Percentiles rank a stretch among this genome's conserved stretches.
phyloP scores from a whole-genome alignment of 2,329 filamentous ascomycete genomes.

The Ampelomyces quisqualis region DNA sequence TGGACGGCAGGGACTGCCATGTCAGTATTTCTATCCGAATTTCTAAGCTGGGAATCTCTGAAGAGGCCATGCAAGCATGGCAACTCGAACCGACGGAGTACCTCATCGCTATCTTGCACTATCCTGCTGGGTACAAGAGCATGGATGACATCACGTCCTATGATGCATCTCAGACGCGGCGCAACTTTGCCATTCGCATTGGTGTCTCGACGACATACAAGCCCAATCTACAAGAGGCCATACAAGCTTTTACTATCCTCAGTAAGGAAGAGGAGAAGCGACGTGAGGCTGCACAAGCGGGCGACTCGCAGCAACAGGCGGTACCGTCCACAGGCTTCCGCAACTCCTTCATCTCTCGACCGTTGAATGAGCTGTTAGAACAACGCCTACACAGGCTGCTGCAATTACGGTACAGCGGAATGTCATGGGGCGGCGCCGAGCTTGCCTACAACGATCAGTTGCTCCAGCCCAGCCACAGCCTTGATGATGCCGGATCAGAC shows the following conservation, averaged over 20 bases:
- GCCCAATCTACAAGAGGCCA: constrained; percentile 60
- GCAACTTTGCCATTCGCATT: constrained; percentile 61
- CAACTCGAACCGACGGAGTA: constrained; percentile 66
- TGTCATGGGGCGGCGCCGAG: constrained; percentile 71
- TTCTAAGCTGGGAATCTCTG: constrained; percentile 68
- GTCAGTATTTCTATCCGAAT: constrained; percentile 70
- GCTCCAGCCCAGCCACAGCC: constrained; percentile 28
- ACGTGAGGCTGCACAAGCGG: constrained; percentile 22
- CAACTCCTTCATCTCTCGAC: constrained; percentile 69
- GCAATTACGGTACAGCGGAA: constrained; percentile 56
- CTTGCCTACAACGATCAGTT: constrained; percentile 54
- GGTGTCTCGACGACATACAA: constrained; percentile 74
- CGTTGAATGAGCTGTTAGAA: constrained; percentile 68
- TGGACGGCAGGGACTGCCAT: constrained; percentile 51
- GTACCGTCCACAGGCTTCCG: constrained; percentile 45
- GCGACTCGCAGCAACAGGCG: constrained; percentile 17
- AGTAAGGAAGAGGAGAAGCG: constrained; percentile 36
- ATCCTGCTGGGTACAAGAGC: constrained; percentile 61
- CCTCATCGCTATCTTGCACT: constrained; percentile 70
- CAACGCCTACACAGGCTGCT: constrained; percentile 64
- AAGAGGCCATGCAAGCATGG: constrained; percentile 78
- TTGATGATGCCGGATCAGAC: constrained; percentile 34
- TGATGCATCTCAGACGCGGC: constrained; percentile 40
- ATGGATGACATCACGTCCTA: constrained; percentile 56
- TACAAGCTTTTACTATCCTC: constrained; percentile 52